Evolutionary conservation across 257 asterid species (phyloP), one percentile per base, ranked within the genome.

Genomic region (Solanum gracilifrons): DNA sequence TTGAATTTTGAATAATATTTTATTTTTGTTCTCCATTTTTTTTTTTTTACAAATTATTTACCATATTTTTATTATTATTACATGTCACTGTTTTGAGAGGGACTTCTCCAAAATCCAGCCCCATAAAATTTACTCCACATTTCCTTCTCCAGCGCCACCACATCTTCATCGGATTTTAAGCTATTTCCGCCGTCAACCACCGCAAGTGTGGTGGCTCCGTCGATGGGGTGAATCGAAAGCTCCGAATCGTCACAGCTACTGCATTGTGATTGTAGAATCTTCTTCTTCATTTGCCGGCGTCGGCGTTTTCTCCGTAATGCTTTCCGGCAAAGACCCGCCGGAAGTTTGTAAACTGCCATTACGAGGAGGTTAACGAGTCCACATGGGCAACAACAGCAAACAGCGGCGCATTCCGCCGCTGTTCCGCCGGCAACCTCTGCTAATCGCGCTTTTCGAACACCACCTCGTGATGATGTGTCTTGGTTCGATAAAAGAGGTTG

Each of bases 301-400:
- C 94, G 95, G 51, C 98, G 96, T 84, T 91, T 92, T 88, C 85
- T 64, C 68, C 97, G 64, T 88, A 94, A 5, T 0, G 93, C 98
- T 83, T 92, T 94, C 91, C 95, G 93, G 92, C 92, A 94, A 0
- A 94, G 91, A 86, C 95, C 97, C 1, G 95, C 96, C 25, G 98
- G 98, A 10, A 96, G 51, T 87, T 91, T 96, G 90, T 92, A 96
- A 25, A 93, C 89, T 3, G 95, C 96, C 21, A 95, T 79, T 20
- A 96, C 92, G 25, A 96, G 88, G 48, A 96, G 92, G 77, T 94
- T 88, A 39, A 92, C 92, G 13, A 96, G 41, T 37, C 94, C 95
- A 88, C 98, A 96, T 1, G 98, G 98, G 55, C 97, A 94, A 88
- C 98, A 96, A 88, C 98, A 96, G 88, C 95, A 92, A 25, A 96